Evolutionary conservation across 2,329 filamentous ascomycete species (phyloP).

Genomic region (Escovopsis sp.): DNA sequence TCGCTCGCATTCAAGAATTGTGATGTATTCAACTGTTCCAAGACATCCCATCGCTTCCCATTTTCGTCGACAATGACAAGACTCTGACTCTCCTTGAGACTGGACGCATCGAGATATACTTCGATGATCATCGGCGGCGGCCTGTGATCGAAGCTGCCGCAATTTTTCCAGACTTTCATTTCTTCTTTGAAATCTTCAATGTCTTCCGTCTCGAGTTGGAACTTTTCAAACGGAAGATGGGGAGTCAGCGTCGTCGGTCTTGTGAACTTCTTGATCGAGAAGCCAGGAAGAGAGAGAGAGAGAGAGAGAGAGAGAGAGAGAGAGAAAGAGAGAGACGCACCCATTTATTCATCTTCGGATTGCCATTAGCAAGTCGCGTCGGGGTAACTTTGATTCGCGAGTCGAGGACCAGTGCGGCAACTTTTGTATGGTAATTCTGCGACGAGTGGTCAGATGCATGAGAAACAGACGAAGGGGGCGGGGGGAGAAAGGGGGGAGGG

Average conservation of each 20-base stretch:
- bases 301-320: constrained; percentile 7
- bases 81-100: constrained; percentile 69
- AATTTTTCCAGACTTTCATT: constrained; percentile 65
- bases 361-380: constrained; percentile 25
- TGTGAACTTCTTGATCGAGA: background rate
- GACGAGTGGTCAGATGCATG: background rate
- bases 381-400: constrained; percentile 59
- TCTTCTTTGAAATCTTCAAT: constrained; percentile 77
- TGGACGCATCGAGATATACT: constrained; percentile 69
- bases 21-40: constrained; percentile 61
- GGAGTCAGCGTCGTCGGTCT: background rate
- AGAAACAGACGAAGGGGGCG: background rate
- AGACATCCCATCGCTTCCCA: constrained; percentile 85
- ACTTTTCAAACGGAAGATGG: constrained; percentile 37
- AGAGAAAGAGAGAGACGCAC: constrained; percentile 33
- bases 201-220: constrained; percentile 88
- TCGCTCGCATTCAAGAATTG: constrained; percentile 35
- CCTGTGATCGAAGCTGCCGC: constrained; percentile 59
- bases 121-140: constrained; percentile 83
- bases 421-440: constrained; percentile 86
- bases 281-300: background rate
- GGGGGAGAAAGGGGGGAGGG: background rate
- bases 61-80: constrained; percentile 77
- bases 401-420: constrained; percentile 69
- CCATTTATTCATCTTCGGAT: constrained; percentile 68